Evolutionary conservation across 2,329 filamentous ascomycete genomes (phyloP).

Genomic region (Penicillium sp.): DNA sequence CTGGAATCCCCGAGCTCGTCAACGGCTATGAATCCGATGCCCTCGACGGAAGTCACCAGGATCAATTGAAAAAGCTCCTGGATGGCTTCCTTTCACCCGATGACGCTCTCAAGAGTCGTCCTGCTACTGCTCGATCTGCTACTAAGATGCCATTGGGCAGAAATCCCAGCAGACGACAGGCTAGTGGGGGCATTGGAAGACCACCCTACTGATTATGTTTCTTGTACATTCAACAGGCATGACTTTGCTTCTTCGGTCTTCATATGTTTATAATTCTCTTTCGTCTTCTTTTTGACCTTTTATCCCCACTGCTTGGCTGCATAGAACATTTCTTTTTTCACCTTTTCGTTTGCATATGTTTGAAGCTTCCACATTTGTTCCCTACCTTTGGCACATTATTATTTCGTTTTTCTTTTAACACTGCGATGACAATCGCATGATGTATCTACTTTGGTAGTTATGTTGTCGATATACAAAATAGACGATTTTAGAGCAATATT

Average conservation of each 20-base stretch:
- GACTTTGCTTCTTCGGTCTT: slow-evolving; percentile 8
- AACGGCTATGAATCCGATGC: slow-evolving; percentile 12
- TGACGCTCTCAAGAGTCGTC: slow-evolving; percentile 20
- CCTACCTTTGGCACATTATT: not conserved
- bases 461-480: slow-evolving; percentile 22
- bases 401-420: not conserved
- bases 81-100: slow-evolving; percentile 37
- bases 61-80: slow-evolving; percentile 40
- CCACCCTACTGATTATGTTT: slow-evolving; percentile 33
- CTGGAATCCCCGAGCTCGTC: slow-evolving; percentile 18
- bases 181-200: slow-evolving; percentile 33
- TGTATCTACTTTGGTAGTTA: slow-evolving; percentile 18
- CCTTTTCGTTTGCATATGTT: slow-evolving; percentile 1
- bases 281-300: slow-evolving; percentile 1
- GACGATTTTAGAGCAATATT: slow-evolving; percentile 15
- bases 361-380: not conserved
- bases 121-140: slow-evolving; percentile 10
- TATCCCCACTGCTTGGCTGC: not conserved
- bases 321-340: not conserved
- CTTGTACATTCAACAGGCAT: slow-evolving; percentile 15
- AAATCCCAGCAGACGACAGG: slow-evolving; percentile 22
- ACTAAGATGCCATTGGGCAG: slow-evolving; percentile 12
- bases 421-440: slow-evolving; percentile 1
- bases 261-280: slow-evolving; percentile 19
- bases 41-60: slow-evolving; percentile 25